Base-by-base conservation (phyloP, 1,284 basidiomycete species). In the Rhodotorula sp. region DNA sequence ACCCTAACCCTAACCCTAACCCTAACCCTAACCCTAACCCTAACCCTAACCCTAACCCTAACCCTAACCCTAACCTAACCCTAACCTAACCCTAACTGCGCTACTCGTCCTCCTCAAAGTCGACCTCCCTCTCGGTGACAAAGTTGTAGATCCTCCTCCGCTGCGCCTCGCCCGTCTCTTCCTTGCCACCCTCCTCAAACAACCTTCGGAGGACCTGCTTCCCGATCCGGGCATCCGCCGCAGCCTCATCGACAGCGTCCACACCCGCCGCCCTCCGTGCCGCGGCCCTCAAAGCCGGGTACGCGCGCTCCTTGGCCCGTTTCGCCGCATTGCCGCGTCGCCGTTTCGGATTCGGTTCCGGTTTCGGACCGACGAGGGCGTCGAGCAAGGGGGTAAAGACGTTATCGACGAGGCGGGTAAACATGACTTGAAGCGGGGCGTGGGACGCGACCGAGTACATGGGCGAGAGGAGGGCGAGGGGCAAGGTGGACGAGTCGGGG, bases 131-230 rank as follows among this genome's bases (percentile, higher is more conserved):
- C 58, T 80, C 80, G 77, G 89, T 88, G 86, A 92, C 95, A 38
- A 94, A 81, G 15, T 85, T 85, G 80, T 95, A 95, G 81, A 97
- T 85, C 81, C 87, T 90, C 80, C 90, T 84, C 75, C 94, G 85
- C 80, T 91, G 93, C 2, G 88, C 83, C 74, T 92, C 90, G 73
- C 87, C 86, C 43, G 91, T 89, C 54, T 88, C 86, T 69, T 87
- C 84, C 60, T 87, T 84, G 73, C 91, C 89, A 19, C 93, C 93
- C 56, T 88, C 83, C 45, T 88, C 86, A 79, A 95, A 95, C 66
- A 95, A 77, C 31, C 81, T 84, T 76, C 84, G 83, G 71, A 94
- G 81, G 18, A 95, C 75, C 43, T 83, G 84, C 69, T 84, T 85
- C 72, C 86, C 86, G 64, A 94, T 78, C 21, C 80, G 72, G 0